A percentile compares a stretch with the other conserved stretches of the same genome.
These are phyloP conservation scores for Arthrobotrys entomopaga DNA, from an alignment of 2,329 filamentous ascomycete species.

Conservation along the genomic window DNA sequence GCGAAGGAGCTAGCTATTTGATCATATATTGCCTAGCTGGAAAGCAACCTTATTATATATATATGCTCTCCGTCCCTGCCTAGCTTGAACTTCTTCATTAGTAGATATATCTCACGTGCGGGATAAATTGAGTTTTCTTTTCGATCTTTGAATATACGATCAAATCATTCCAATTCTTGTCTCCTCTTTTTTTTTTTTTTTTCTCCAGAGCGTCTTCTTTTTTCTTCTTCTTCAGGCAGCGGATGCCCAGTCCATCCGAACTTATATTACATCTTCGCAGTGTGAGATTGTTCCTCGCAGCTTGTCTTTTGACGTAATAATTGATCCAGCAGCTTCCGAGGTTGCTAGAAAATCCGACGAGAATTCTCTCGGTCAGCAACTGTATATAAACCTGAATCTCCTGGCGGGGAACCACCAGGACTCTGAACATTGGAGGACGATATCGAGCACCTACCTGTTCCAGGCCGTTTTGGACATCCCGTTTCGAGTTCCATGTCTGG, in stretches of 20 bases:
- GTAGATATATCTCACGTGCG: constrained; percentile 47
- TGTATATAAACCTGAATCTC: background rate
- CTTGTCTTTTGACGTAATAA: constrained; percentile 4
- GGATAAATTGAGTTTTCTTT: constrained; percentile 30
- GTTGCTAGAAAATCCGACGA: no score
- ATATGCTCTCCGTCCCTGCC: constrained; percentile 41
- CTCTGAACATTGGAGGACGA: background rate
- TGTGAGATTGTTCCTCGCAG: background rate
- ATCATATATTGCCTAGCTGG: constrained; percentile 18
- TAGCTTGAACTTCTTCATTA: constrained; percentile 52
- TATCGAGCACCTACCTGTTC: constrained; percentile 9
- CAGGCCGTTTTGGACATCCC: constrained; percentile 4
- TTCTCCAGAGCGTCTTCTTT: constrained; percentile 12
- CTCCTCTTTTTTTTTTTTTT: constrained; percentile 23
- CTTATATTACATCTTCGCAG: constrained; percentile 20
- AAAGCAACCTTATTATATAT: constrained; percentile 12
- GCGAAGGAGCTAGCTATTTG: constrained; percentile 25
- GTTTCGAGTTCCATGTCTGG: constrained; percentile 29
- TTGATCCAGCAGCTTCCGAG: background rate
- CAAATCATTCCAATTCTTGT: constrained; percentile 23
- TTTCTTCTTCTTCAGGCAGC: no score
- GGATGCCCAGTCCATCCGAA: constrained; percentile 14
- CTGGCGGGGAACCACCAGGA: background rate
- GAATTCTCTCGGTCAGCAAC: no score
- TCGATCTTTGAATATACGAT: background rate